Evolutionary conservation across 164 flowering plant genomes (phyloP), one percentile per base, ranked within the genome.

Genomic region (Saururus chinensis): DNA sequence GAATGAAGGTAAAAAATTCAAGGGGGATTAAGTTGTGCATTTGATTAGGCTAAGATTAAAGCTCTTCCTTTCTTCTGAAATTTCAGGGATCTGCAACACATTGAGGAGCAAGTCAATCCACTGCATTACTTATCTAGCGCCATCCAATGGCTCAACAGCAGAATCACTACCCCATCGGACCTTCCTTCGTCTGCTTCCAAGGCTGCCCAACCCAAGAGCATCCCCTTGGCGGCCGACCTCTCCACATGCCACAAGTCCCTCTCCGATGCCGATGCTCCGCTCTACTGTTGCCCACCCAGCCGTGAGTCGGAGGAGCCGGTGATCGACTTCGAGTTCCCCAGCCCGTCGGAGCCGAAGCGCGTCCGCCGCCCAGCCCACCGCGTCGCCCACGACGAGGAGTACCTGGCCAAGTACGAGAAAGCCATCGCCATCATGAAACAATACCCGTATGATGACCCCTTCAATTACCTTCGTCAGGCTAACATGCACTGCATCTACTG

Each of bases 311-410:
- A 82, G 0, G 70, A 67, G 4, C 66, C 58, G 9, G 70, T 83
- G 23, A 30, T 74, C 0, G 87, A 87, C 57, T 87, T 80, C 71
- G 60, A 70, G 53, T 70, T 74, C 7, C 87, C 90, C 0, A 63
- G 64, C 7, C 53, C 64, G 0, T 54, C 73, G 0, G 22, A 59
- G n/a, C 72, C 77, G 0, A 4, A 79, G 8, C 76, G 87, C 0
- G 67, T 80, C n/a, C 73, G 95, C 19, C 83, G 87, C 0, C 81
- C 90, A 0, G 88, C 88, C 2, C 84, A 87, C 66, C 62, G 67
- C 19, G 76, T 67, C 7, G 73, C 49, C 0, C 13, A 45, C 14
- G 49, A 63, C 19, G 41, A 68, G 0, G 78, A 75, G 11, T 85
- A 80, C 71, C 56, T 80, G 0, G 81, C 78, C 51, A 87, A 85